Percentiles rank a stretch among this genome's conserved stretches.
These are phyloP conservation scores for Tardiomyces digboiensis DNA, from an alignment of 1,139 yeast genomes.

Conservation along the genomic window DNA sequence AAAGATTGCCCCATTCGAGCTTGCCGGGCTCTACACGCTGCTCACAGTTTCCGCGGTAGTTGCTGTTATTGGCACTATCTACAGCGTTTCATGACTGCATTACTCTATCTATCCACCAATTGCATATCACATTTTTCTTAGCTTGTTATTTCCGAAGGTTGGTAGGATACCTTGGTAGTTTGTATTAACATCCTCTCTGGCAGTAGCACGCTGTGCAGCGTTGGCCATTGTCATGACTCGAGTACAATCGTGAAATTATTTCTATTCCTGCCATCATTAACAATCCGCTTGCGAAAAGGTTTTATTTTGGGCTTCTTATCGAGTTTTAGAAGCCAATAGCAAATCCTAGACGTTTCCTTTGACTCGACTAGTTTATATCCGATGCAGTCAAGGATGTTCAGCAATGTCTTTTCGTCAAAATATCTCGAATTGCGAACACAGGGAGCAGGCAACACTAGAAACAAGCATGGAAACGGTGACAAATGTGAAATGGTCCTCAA, in stretches of 20 bases:
- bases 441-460: conserved; percentile 82
- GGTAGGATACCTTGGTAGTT: too few relatives aligned
- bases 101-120: too few relatives aligned
- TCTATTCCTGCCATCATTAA: conserved; percentile 18
- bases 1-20: conserved; percentile 35
- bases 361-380: conserved; percentile 45
- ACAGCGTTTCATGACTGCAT: conserved; percentile 8
- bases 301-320: conserved; percentile 20
- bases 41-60: conserved; percentile 25
- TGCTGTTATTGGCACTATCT: conserved; percentile 25
- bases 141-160: too few relatives aligned
- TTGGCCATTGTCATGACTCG: too few relatives aligned
- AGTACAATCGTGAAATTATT: conserved; percentile 18
- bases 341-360: conserved; percentile 64
- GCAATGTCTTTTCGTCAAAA: conserved; percentile 38
- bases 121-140: too few relatives aligned
- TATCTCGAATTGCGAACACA: conserved; percentile 80
- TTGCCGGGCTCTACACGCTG: conserved; percentile 34
- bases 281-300: conserved; percentile 14
- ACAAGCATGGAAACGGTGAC: conserved; percentile 28
- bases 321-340: conserved; percentile 61
- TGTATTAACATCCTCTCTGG: too few relatives aligned
- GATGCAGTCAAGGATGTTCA: conserved; percentile 41
- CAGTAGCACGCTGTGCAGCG: too few relatives aligned
- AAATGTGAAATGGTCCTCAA: conserved; percentile 29